Percentiles rank a stretch among this genome's conserved stretches.
These are phyloP conservation scores for Kwoniella heveanensis DNA, from an alignment of 768 basidiomycete species.

Conservation along the genomic window DNA sequence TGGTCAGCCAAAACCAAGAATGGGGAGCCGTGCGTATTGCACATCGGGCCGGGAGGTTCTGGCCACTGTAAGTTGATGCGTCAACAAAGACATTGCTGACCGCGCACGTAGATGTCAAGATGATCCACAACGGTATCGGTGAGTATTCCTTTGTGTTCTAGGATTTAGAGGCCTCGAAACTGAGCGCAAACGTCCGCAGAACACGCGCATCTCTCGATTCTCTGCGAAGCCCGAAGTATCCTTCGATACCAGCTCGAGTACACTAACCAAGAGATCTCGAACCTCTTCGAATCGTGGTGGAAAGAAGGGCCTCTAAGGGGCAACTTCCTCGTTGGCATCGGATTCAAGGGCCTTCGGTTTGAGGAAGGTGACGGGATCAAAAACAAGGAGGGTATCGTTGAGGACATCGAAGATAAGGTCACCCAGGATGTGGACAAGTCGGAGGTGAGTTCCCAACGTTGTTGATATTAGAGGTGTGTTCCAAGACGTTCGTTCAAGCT, in stretches of 20 bases:
- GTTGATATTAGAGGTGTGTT: too few species aligned
- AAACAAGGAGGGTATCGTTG: constrained; percentile 47
- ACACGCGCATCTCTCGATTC: constrained; percentile 50
- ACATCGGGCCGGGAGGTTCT: constrained; percentile 51
- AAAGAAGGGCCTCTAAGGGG: constrained; percentile 43
- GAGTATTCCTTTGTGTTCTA: too few species aligned
- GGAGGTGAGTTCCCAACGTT: too few species aligned
- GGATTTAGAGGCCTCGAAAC: too few species aligned
- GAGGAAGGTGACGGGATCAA: constrained; percentile 51
- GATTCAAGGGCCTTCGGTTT: constrained; percentile 47
- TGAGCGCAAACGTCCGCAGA: constrained; percentile 29
- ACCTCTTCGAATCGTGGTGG: constrained; percentile 52
- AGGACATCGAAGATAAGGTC: constrained; percentile 56
- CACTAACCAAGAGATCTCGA: constrained; percentile 49
- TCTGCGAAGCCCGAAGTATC: constrained; percentile 49
- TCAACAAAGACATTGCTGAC: not conserved
- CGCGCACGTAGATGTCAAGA: constrained; percentile 37
- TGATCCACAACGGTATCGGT: constrained; percentile 55
- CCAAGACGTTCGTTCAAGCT: not conserved
- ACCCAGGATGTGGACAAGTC: constrained; percentile 55
- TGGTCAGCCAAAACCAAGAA: constrained; percentile 53
- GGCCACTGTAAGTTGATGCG: constrained; percentile 47
- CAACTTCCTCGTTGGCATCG: constrained; percentile 54
- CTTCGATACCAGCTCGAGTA: constrained; percentile 44
- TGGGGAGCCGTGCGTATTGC: constrained; percentile 51